Base-by-base conservation (phyloP, 2,329 filamentous ascomycete genomes). In the Orbilia javanica region DNA sequence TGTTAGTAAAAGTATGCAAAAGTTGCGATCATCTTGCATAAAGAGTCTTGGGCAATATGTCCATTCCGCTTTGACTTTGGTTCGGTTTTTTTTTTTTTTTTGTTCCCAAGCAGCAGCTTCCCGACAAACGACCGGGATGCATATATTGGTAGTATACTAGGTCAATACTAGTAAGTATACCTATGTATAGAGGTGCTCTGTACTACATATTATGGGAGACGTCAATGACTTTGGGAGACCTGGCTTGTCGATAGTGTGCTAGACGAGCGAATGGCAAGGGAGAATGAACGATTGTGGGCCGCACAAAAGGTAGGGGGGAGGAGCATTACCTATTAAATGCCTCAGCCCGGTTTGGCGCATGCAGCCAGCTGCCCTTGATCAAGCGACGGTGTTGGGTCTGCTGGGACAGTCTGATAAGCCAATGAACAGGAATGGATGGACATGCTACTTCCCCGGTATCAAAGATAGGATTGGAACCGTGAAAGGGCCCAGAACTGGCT, bases 271-370 rank as follows among this genome's bases (percentile, higher is more conserved):
- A 74, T 74, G n/a, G 29, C 25, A 36, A 63, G 7, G 4, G 11
- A 62, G 69, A 39, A 67, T 15, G 39, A 20, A 29, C 10, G 29
- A 27, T 66, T 53, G 63, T 53, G 48, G 34, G 53, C 39, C 44
- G 50, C 36, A 29, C 55, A 42, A 42, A n/a, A 42, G 11, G 18
- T 18, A 50, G 8, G 44, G 8, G 44, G 42, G 55, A 42, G 48
- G 18, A 44, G 13, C 29, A 57, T 73, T 77, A 60, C 73, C 73
- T 66, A 70, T 71, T 77, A 77, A 78, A 78, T 78, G 74, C 74
- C 74, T 78, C 74, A 78, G 74, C 67, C 60, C 46, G 52, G 73
- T 70, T 68, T 63, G 64, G 48, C 50, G 48, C 70, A 73, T 69
- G 73, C 73, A 66, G 73, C 64, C 73, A 66, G 73, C 64, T 62